Conservation (phyloP, 495 filamentous ascomycete genomes). For the Penicillium nucicola region DNA sequence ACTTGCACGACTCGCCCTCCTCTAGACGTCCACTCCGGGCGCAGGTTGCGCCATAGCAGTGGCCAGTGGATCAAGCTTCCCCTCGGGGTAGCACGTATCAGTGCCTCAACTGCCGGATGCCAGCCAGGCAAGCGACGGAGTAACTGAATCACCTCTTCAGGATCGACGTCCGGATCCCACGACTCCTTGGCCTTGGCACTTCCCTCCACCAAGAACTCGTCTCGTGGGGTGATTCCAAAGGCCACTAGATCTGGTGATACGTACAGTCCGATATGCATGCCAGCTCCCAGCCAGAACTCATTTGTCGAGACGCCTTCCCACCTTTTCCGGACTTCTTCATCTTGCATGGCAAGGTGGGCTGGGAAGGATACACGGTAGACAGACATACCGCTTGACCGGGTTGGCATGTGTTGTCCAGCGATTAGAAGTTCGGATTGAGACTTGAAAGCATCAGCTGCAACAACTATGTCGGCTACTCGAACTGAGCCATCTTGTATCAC, state of each 20-base stretch:
- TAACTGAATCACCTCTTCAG: constrained; percentile 42
- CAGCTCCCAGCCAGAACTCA: constrained; percentile 19
- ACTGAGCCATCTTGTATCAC: constrained; percentile 40
- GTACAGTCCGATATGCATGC: constrained; percentile 15
- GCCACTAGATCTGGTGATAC: not conserved
- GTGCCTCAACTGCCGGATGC: not conserved
- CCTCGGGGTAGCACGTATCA: not conserved
- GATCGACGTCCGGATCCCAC: constrained; percentile 52
- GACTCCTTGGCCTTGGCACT: constrained; percentile 32
- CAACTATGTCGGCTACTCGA: constrained; percentile 50
- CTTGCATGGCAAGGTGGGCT: constrained; percentile 10
- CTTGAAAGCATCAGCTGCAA: constrained; percentile 54
- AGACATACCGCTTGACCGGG: constrained; percentile 13
- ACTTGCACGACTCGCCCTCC: not conserved
- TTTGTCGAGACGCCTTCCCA: constrained; percentile 3
- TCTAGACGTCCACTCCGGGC: not conserved
- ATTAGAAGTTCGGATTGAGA: constrained; percentile 48
- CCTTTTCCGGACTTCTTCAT: constrained; percentile 7
- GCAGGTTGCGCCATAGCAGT: not conserved
- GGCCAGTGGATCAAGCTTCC: not conserved
- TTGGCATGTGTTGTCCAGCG: constrained; percentile 6
- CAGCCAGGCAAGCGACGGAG: not conserved
- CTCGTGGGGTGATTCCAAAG: not conserved
- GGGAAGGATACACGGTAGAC: constrained; percentile 17
- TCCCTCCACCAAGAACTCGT: not conserved